Conservation (phyloP, 345 rosid species). For the Eucalyptus pauciflora region DNA sequence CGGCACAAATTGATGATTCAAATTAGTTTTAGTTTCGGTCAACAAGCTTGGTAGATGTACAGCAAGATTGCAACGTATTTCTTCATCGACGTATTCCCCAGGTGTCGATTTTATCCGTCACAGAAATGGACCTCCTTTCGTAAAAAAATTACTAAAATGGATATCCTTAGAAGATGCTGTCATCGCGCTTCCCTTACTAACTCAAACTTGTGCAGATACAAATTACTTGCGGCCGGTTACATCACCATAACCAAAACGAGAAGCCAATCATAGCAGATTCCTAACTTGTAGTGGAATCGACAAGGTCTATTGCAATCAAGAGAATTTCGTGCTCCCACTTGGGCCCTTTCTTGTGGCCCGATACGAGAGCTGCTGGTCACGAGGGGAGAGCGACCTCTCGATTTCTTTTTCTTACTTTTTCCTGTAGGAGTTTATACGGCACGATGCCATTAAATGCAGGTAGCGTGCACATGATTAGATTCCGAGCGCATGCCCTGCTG, state of each 20-base stretch:
- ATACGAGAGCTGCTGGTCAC: background rate
- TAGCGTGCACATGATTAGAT: background rate
- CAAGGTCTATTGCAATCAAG: background rate
- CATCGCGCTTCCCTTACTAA: background rate
- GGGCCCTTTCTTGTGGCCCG: background rate
- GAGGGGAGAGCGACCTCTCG: background rate
- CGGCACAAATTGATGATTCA: background rate
- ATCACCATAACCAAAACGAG: background rate
- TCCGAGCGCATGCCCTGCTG: background rate
- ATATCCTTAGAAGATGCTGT: background rate
- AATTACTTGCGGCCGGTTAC: background rate
- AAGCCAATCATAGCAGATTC: background rate
- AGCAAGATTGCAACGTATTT: background rate
- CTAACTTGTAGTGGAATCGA: background rate
- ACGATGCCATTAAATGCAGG: background rate
- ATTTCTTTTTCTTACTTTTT: background rate
- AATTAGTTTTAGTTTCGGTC: background rate
- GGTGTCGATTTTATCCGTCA: background rate
- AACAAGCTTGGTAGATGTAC: background rate
- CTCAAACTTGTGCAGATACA: background rate
- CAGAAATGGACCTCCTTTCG: accelerated
- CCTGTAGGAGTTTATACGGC: background rate
- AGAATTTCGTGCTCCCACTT: background rate
- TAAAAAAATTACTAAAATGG: background rate
- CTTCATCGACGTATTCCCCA: background rate